Percentiles rank a stretch among this genome's conserved stretches.
These are phyloP conservation scores for Cutaneotrichosporon sp. DNA, from an alignment of 1,284 basidiomycete genomes.

Conservation along the genomic window DNA sequence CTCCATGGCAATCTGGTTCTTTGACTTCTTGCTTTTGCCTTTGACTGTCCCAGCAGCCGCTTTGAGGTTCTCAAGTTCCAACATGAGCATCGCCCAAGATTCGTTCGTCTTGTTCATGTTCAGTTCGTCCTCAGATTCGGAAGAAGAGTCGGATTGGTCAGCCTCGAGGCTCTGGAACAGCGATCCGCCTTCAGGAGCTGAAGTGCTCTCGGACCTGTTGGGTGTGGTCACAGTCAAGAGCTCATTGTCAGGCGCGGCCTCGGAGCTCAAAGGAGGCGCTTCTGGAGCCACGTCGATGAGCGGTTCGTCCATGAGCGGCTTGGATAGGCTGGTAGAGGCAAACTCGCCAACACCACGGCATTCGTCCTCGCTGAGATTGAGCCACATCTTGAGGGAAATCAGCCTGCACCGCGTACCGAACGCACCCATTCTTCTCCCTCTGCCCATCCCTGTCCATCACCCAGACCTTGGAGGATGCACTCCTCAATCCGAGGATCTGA, in stretches of 20 bases:
- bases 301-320: slow-evolving; percentile 6
- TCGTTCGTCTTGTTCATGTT: slow-evolving; percentile 57
- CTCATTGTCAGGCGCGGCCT: background rate
- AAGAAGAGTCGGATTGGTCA: slow-evolving; percentile 21
- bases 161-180: slow-evolving; percentile 37
- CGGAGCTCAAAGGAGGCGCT: background rate
- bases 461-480: slow-evolving; percentile 53
- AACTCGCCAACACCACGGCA: slow-evolving; percentile 48
- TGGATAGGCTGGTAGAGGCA: slow-evolving; percentile 10
- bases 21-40: slow-evolving; percentile 47
- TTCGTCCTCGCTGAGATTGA: slow-evolving; percentile 68
- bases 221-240: background rate
- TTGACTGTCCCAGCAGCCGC: slow-evolving; percentile 13
- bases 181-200: slow-evolving; percentile 18
- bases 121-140: slow-evolving; percentile 56
- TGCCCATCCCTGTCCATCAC: slow-evolving; percentile 68
- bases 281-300: slow-evolving; percentile 14
- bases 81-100: slow-evolving; percentile 57
- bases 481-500: slow-evolving; percentile 58
- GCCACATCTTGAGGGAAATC: slow-evolving; percentile 60
- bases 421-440: slow-evolving; percentile 90
- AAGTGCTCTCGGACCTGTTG: background rate
- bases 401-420: slow-evolving; percentile 15
- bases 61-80: slow-evolving; percentile 49
- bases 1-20: slow-evolving; percentile 42